Evolutionary conservation across 495 filamentous ascomycete genomes (phyloP).

Genomic region (Penicillium antarcticum): DNA sequence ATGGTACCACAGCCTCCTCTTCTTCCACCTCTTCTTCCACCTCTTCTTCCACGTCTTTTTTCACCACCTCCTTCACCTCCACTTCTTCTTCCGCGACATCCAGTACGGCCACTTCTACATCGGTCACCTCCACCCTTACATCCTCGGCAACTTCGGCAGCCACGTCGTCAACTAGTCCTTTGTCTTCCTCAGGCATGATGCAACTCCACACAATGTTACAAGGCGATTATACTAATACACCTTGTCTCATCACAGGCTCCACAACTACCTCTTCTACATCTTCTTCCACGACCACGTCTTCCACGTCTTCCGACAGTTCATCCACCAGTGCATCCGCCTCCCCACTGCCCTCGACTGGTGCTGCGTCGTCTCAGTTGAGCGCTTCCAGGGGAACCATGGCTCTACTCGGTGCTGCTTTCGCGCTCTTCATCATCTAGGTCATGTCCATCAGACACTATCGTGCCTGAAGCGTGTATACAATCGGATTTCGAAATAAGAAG

Average conservation of each 20-base stretch:
- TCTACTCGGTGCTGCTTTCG: slow-evolving; percentile 10
- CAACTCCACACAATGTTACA: slow-evolving; percentile 6
- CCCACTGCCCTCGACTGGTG: background rate
- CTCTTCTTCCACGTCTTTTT: too few relatives aligned
- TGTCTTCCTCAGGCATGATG: slow-evolving; percentile 14
- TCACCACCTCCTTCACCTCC: background rate
- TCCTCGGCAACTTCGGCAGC: slow-evolving; percentile 1
- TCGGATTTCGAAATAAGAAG: too few relatives aligned
- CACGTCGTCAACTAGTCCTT: slow-evolving; percentile 7
- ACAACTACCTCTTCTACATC: background rate
- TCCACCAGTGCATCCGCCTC: background rate
- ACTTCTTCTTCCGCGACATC: slow-evolving; percentile 6
- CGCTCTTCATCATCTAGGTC: slow-evolving; percentile 7
- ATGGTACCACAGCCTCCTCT: slow-evolving; percentile 10
- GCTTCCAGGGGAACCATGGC: slow-evolving; percentile 4
- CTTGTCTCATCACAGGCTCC: background rate
- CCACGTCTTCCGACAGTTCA: background rate
- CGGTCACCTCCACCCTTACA: slow-evolving; percentile 4
- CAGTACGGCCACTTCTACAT: slow-evolving; percentile 6
- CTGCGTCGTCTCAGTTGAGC: slow-evolving; percentile 5
- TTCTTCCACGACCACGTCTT: background rate
- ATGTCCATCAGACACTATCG: background rate
- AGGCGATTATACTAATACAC: background rate
- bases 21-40: slow-evolving; percentile 4
- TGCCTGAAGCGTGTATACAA: too few relatives aligned